Evolutionary conservation across 108 stramenopile genomes (phyloP).

Genomic region (Fragilaria crotonensis): DNA sequence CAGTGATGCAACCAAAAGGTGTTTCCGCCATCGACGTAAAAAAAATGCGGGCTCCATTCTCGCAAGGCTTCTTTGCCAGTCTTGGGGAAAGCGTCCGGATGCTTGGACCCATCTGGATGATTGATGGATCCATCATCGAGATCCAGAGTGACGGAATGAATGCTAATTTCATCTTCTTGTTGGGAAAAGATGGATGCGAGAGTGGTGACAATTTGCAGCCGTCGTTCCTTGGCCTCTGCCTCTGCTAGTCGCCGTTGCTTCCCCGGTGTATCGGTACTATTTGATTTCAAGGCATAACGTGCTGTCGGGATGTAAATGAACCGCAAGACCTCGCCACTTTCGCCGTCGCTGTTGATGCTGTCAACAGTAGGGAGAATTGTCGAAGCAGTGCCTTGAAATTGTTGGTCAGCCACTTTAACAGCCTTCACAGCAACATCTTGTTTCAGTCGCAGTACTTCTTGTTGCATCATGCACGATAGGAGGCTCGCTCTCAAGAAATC

Average conservation of each 20-base stretch:
- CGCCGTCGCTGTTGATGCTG: too few species aligned
- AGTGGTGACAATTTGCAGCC: conserved; percentile 38
- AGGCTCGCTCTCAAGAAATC: conserved; percentile 56
- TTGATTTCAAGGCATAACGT: conserved; percentile 69
- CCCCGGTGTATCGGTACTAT: conserved; percentile 62
- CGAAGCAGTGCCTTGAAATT: too few species aligned
- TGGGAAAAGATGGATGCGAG: conserved; percentile 7
- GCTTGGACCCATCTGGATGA: conserved; percentile 40
- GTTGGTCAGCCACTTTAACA: too few species aligned
- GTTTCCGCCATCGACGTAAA: conserved; percentile 88
- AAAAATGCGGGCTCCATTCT: conserved; percentile 64
- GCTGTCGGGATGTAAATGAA: conserved; percentile 86
- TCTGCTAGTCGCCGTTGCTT: conserved; percentile 81
- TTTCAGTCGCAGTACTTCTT: background rate
- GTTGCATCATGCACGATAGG: conserved; percentile 23
- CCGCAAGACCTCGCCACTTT: too few species aligned
- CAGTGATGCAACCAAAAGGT: conserved; percentile 89
- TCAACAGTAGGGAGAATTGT: too few species aligned
- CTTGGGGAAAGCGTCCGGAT: conserved; percentile 29
- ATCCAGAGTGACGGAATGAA: conserved; percentile 51
- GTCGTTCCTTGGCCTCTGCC: conserved; percentile 72
- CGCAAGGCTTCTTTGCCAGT: conserved; percentile 42
- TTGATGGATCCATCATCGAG: conserved; percentile 72
- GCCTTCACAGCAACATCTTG: too few species aligned
- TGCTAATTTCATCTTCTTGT: background rate